Evolutionary conservation across 345 rosid species (phyloP).

Genomic region (Gossypium rotundifolium): DNA sequence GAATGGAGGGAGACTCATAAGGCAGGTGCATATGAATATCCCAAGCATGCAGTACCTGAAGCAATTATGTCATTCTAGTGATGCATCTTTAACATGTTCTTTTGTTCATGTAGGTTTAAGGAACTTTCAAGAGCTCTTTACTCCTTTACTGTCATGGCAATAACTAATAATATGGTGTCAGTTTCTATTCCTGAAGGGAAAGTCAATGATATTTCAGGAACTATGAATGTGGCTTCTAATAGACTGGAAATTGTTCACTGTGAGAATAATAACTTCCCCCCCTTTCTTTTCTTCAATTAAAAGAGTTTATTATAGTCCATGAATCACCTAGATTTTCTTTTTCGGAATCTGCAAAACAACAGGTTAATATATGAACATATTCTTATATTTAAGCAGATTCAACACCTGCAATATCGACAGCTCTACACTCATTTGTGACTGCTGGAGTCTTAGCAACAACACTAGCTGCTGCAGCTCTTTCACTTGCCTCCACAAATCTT

Average conservation of each 20-base stretch:
- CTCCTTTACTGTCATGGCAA: slow-evolving; percentile 30
- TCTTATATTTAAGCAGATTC: slow-evolving; percentile 26
- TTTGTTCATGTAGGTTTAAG: slow-evolving; percentile 31
- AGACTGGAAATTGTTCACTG: slow-evolving; percentile 38
- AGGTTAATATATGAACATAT: slow-evolving; percentile 2
- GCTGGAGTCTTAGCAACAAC: slow-evolving; percentile 44
- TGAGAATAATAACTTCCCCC: slow-evolving; percentile 16
- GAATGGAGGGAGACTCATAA: slow-evolving; percentile 43
- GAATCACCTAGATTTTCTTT: neutral
- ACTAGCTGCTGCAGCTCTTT: slow-evolving; percentile 39
- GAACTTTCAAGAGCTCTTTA: slow-evolving; percentile 46
- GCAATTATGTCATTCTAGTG: slow-evolving; percentile 2
- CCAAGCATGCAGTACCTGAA: neutral
- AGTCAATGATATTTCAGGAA: slow-evolving; percentile 47
- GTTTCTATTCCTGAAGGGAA: slow-evolving; percentile 35
- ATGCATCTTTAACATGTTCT: slow-evolving; percentile 1
- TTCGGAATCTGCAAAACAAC: neutral
- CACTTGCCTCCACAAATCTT: slow-evolving; percentile 39
- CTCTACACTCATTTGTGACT: slow-evolving; percentile 45
- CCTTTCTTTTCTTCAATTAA: neutral
- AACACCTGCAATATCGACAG: slow-evolving; percentile 36
- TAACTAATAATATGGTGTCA: slow-evolving; percentile 25
- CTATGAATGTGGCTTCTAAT: slow-evolving; percentile 40
- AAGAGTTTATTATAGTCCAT: neutral
- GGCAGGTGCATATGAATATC: slow-evolving; percentile 42